These are phyloP conservation scores for Penicillium antarcticum DNA, from an alignment of 495 filamentous ascomycete species.

Conservation along the genomic window DNA sequence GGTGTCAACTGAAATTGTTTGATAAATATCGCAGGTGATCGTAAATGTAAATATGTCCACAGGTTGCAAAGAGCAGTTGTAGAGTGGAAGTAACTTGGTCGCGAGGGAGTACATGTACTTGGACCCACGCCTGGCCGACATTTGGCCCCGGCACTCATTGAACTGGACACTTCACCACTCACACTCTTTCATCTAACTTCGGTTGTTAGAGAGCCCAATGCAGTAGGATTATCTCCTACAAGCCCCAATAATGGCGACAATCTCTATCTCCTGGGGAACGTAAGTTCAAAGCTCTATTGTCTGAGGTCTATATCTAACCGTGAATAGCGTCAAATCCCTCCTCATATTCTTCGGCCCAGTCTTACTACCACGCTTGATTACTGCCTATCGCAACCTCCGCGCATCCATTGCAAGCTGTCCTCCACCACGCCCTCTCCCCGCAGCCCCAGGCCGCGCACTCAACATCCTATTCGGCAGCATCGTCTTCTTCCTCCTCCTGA, in stretches of 20 bases:
- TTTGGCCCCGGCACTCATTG: not conserved
- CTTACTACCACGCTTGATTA: slow-evolving; percentile 68
- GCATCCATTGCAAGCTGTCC: slow-evolving; percentile 56
- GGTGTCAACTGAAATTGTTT: not conserved
- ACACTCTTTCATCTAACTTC: not conserved
- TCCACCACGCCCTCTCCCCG: slow-evolving; percentile 46
- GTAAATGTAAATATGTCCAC: not conserved
- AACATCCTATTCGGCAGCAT: slow-evolving; percentile 58
- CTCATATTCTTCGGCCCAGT: slow-evolving; percentile 84
- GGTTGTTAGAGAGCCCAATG: not conserved
- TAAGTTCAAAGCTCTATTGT: slow-evolving; percentile 21
- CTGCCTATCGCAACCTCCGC: slow-evolving; percentile 64
- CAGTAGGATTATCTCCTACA: not conserved
- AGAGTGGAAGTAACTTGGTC: too few relatives aligned
- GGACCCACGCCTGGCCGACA: not conserved
- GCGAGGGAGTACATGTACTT: too few relatives aligned
- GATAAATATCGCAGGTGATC: too few relatives aligned
- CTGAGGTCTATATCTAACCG: slow-evolving; percentile 5
- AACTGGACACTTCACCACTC: not conserved
- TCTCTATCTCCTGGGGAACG: slow-evolving; percentile 35
- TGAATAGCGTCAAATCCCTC: slow-evolving; percentile 67
- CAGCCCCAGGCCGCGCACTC: slow-evolving; percentile 47
- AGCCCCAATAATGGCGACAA: slow-evolving; percentile 25
- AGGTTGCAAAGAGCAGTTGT: too few relatives aligned
- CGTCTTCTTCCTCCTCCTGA: slow-evolving; percentile 55